A percentile compares a stretch with the other conserved stretches of the same genome.
These are phyloP conservation scores for Dryadomyces quercus-mongolicae DNA, from an alignment of 2,329 filamentous ascomycete species.

Conservation along the genomic window DNA sequence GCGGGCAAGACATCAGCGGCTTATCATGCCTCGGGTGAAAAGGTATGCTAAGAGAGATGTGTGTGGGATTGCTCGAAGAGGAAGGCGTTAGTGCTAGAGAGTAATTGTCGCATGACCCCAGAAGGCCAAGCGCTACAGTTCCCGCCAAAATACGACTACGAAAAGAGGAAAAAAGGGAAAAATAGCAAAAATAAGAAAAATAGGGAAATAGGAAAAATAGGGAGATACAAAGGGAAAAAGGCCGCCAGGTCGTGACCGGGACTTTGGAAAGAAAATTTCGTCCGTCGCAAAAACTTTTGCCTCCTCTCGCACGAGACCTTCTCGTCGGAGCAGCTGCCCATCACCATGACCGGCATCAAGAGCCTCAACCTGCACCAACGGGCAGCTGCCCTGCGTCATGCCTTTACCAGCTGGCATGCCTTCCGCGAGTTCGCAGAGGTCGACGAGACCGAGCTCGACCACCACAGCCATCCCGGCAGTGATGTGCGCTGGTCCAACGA, in stretches of 20 bases:
- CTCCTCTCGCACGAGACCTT: neutral
- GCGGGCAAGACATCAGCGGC: neutral
- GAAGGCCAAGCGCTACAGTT: too few species aligned
- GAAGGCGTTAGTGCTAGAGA: neutral
- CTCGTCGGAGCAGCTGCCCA: neutral
- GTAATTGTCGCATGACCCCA: neutral
- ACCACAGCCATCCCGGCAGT: constrained; percentile 5
- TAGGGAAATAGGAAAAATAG: neutral
- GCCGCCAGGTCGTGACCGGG: too few species aligned
- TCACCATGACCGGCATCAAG: neutral
- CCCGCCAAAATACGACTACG: too few species aligned
- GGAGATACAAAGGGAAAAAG: neutral
- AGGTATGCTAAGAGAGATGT: neutral
- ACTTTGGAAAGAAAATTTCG: too few species aligned
- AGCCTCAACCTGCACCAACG: neutral
- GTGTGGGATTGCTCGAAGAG: neutral
- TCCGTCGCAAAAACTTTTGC: too few species aligned
- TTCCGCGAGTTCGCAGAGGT: constrained; percentile 6
- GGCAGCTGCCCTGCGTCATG: constrained; percentile 24
- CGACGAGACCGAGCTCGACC: constrained; percentile 4
- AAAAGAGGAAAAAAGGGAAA: neutral
- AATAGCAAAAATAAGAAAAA: neutral
- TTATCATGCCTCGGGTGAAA: neutral
- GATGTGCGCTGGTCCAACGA: constrained; percentile 9
- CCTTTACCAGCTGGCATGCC: constrained; percentile 3